Conservation (phyloP, 352 stramenopile species). For the Thalassiosira exigua region DNA sequence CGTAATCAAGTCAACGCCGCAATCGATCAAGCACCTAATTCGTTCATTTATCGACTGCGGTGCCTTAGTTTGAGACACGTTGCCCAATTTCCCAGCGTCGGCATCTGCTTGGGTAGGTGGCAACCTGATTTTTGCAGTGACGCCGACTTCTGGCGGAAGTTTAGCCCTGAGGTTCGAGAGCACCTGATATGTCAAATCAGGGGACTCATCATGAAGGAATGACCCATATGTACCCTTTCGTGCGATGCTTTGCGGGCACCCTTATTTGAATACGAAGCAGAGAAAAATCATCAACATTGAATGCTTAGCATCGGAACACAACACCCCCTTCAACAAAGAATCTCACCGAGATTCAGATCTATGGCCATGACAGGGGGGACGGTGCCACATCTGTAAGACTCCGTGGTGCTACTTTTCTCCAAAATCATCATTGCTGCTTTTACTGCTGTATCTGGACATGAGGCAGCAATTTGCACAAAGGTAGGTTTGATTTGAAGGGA, state of each 20-base stretch:
- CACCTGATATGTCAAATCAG: slow-evolving; percentile 87
- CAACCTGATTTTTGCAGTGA: slow-evolving; percentile 84
- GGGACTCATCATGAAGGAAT: slow-evolving; percentile 91
- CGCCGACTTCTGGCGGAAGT: slow-evolving; percentile 49
- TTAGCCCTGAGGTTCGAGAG: slow-evolving; percentile 64
- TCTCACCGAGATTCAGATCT: slow-evolving; percentile 65
- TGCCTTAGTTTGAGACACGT: slow-evolving; percentile 12
- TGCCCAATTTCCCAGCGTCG: slow-evolving; percentile 40
- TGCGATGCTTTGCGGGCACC: slow-evolving; percentile 93
- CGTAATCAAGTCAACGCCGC: slow-evolving; percentile 88
- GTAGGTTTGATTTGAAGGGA: slow-evolving; percentile 52
- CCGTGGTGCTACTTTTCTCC: slow-evolving; percentile 44
- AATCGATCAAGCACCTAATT: slow-evolving; percentile 67
- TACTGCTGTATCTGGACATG: slow-evolving; percentile 66
- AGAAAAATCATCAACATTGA: too few species aligned
- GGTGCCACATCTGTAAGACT: slow-evolving; percentile 39
- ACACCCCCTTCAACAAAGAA: too few species aligned
- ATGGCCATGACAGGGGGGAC: slow-evolving; percentile 51
- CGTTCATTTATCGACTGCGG: slow-evolving; percentile 57
- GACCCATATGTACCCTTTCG: slow-evolving; percentile 92
- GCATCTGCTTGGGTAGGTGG: slow-evolving; percentile 53
- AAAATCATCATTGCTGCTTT: slow-evolving; percentile 71
- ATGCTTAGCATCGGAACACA: too few species aligned
- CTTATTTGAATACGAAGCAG: slow-evolving; percentile 85
- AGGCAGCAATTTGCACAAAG: slow-evolving; percentile 81